Conservation (phyloP, 2,329 filamentous ascomycete species). For the Fusarium transvaalense region DNA sequence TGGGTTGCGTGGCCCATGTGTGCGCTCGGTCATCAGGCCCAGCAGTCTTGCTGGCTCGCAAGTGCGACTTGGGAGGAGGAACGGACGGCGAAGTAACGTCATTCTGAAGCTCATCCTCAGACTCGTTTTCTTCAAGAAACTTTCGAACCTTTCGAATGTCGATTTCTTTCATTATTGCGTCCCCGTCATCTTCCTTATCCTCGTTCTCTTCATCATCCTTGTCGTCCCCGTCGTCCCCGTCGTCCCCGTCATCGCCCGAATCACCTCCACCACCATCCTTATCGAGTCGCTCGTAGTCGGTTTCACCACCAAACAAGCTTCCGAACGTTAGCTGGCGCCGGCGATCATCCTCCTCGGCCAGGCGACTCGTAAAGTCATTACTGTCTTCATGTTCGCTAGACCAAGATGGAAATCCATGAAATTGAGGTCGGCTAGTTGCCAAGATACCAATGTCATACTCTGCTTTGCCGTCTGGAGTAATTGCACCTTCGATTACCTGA, state of each 20-base stretch:
- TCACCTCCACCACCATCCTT: not conserved
- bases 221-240: not conserved
- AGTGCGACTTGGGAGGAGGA: not conserved
- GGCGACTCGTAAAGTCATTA: not conserved
- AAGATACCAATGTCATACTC: constrained; percentile 14
- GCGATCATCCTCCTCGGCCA: not conserved
- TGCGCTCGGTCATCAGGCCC: constrained; percentile 6
- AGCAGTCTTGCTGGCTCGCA: not conserved
- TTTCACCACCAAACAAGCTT: not conserved
- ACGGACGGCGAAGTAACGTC: not conserved
- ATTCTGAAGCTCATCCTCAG: not conserved
- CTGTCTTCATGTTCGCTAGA: not conserved
- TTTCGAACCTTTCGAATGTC: not conserved
- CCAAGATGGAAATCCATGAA: not conserved
- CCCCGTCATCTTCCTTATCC: not conserved
- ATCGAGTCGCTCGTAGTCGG: not conserved
- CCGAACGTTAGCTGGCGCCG: not conserved
- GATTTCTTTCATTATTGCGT: not conserved
- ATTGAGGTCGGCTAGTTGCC: constrained; percentile 12
- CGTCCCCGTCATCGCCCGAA: not conserved
- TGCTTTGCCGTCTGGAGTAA: not conserved
- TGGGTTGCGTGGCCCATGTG: constrained; percentile 46
- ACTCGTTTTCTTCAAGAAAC: not conserved
- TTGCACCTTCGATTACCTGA: not conserved
- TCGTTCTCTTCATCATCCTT: no score